Conservation (phyloP, 2,329 filamentous ascomycete species). For the Aspergillus intermedius region DNA sequence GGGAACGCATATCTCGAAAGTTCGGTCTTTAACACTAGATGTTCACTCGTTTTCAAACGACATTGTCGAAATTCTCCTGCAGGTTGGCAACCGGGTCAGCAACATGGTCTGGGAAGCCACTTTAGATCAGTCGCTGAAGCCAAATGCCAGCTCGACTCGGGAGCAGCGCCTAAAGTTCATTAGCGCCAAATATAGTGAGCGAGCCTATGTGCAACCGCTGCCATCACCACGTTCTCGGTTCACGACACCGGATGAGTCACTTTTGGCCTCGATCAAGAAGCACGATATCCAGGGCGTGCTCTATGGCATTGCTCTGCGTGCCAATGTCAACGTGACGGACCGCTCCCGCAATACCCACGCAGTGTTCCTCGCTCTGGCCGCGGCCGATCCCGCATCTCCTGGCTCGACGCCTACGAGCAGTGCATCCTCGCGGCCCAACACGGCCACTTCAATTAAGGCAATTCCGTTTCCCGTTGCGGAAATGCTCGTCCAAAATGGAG, state of each 20-base stretch:
- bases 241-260: conserved; percentile 72
- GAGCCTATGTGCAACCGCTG: conserved; percentile 67
- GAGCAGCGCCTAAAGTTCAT: conserved; percentile 94
- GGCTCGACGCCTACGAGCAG: conserved; percentile 35
- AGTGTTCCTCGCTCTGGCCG: conserved; percentile 83
- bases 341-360: conserved; percentile 81
- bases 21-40: conserved; percentile 89
- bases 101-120: conserved; percentile 96
- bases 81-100: conserved; percentile 87
- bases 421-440: conserved; percentile 20
- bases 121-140: conserved; percentile 68
- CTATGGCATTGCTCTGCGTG: conserved; percentile 77
- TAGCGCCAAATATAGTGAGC: conserved; percentile 86
- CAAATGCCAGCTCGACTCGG: conserved; percentile 67
- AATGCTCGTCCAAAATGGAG: conserved; percentile 86
- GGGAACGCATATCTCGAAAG: conserved; percentile 95
- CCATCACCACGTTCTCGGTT: conserved; percentile 70
- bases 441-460: conserved; percentile 35
- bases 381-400: conserved; percentile 83
- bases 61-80: conserved; percentile 86
- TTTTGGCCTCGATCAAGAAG: conserved; percentile 88
- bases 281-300: conserved; percentile 93
- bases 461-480: conserved; percentile 84
- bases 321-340: conserved; percentile 80
- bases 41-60: conserved; percentile 95